Conservation (phyloP, 2,329 filamentous ascomycete species). For the Phaeosphaeria sp. region DNA sequence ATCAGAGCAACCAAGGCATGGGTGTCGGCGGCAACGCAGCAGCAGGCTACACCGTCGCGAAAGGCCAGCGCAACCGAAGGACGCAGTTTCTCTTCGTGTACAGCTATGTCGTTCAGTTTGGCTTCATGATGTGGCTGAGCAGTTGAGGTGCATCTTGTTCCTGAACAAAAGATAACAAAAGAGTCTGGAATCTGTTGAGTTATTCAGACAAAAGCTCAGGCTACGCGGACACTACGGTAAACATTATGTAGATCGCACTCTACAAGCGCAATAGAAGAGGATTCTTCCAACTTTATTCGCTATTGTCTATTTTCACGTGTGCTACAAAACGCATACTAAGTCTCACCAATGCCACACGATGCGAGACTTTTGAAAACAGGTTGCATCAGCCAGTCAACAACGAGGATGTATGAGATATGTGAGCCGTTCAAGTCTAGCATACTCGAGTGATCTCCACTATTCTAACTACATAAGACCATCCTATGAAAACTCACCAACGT, state of each 20-base stretch:
- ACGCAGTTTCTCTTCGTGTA: constrained; percentile 56
- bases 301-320: too few species aligned
- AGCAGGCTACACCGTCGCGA: constrained; percentile 73
- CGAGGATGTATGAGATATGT: too few species aligned
- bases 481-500: too few species aligned
- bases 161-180: background rate
- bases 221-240: background rate
- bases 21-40: constrained; percentile 44
- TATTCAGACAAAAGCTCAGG: background rate
- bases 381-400: too few species aligned
- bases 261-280: background rate
- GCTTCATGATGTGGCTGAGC: constrained; percentile 88
- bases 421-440: too few species aligned
- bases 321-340: too few species aligned
- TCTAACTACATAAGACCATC: too few species aligned
- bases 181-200: background rate
- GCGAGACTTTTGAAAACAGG: too few species aligned
- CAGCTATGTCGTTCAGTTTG: constrained; percentile 89
- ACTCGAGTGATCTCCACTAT: too few species aligned
- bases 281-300: too few species aligned
- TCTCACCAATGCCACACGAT: too few species aligned
- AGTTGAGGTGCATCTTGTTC: background rate
- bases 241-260: background rate
- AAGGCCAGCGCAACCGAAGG: constrained; percentile 65
- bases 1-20: constrained; percentile 51